Conservation (phyloP, 169 alveolate genomes). For the Plasmodium relictum region DNA sequence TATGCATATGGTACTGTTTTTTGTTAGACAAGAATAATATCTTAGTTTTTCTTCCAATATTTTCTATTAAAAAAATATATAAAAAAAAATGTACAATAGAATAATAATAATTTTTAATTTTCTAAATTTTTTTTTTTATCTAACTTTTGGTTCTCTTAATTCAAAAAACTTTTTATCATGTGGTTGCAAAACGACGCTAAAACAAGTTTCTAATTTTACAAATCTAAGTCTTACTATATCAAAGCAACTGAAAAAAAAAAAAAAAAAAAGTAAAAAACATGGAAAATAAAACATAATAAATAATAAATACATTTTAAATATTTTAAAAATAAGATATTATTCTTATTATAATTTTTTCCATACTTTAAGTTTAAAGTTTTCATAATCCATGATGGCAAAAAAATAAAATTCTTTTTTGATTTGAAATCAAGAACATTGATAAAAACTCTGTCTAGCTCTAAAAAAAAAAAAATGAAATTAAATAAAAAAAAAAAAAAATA, state of each 20-base stretch:
- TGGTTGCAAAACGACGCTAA: slow-evolving; percentile 54
- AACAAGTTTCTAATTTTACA: slow-evolving; percentile 46
- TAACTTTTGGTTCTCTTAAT: slow-evolving; percentile 48
- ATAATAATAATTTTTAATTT: neutral
- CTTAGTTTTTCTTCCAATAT: slow-evolving; percentile 54
- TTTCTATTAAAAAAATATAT: slow-evolving; percentile 15
- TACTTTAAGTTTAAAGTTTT: slow-evolving; percentile 34
- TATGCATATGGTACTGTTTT: slow-evolving; percentile 39
- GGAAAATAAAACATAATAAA: neutral
- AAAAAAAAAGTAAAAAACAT: neutral
- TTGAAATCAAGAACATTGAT: slow-evolving; percentile 65
- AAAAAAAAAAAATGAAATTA: neutral
- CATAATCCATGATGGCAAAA: slow-evolving; percentile 60
- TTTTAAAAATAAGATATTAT: neutral
- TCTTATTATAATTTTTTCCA: neutral
- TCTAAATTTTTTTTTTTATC: neutral
- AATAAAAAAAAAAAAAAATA: neutral
- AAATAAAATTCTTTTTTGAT: slow-evolving; percentile 55
- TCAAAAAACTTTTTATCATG: slow-evolving; percentile 62
- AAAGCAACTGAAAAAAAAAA: slow-evolving; percentile 24
- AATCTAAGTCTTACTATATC: slow-evolving; percentile 47
- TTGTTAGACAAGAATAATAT: slow-evolving; percentile 55
- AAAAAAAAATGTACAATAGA: neutral
- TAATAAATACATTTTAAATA: neutral
- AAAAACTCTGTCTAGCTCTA: slow-evolving; percentile 55